Base-by-base conservation (phyloP, 2,329 filamentous ascomycete species). In the Colletotrichum tropicale region DNA sequence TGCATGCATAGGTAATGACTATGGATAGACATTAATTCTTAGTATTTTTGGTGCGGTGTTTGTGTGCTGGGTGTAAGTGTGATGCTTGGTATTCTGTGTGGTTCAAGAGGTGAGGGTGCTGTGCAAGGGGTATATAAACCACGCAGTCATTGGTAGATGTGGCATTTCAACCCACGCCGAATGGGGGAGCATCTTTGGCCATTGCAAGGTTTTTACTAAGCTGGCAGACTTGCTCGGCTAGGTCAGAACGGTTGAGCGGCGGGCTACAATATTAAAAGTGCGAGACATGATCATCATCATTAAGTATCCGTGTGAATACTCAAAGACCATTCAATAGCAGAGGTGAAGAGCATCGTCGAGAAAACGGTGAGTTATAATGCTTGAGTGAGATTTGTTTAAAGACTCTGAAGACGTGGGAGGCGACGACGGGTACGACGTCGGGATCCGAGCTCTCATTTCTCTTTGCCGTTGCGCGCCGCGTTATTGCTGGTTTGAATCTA, bases 111-210 rank as follows among this genome's bases (percentile, higher is more conserved):
- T n/a, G 38, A n/a, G 18, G 1, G 5, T 12, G 36, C 2, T 38
- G 3, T 6, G 38, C 18, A 12, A 10, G 5, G 8, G 38, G 16
- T 43, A 43, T 3, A 43, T 10, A 43, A 43, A 43, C 18, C 0
- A n/a, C 5, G 0, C 8, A 6, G 18, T n/a, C 2, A 5, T 10
- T 10, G 38, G 2, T 43, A 5, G 38, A 43, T 43, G 16, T 43
- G 38, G 18, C 16, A 10, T 43, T 43, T n/a, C 18, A 12, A 10
- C 4, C 36, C 38, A n/a, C 38, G 18, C 38, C 38, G 5, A 43
- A 43, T 43, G 8, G 0, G 8, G 1, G 5, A 0, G 8, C 1
- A 1, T n/a, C 1, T 6, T 10, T 0, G 5, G 0, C 8, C 1
- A 4, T 36, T 36, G 0, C 3, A 36, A 16, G 16, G 36, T 6